phyloP scores from a whole-genome alignment of 169 alveolate species.

The Babesia caballi region DNA sequence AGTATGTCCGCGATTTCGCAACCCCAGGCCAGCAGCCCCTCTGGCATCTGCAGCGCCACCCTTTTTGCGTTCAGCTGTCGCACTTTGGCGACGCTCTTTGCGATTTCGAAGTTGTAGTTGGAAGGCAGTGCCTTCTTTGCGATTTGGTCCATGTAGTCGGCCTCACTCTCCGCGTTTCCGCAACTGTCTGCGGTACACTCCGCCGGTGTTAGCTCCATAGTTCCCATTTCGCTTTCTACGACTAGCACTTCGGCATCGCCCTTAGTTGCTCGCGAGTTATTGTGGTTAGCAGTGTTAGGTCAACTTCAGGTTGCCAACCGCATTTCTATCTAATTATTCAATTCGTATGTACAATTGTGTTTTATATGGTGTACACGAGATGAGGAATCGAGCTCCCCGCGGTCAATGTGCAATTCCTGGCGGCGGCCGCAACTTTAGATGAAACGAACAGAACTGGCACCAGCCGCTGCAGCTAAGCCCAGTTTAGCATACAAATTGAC shows the following conservation, averaged over 20 bases:
- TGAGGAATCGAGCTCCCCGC: too few relatives aligned
- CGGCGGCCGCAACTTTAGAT: too few relatives aligned
- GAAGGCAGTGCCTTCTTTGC: conserved; percentile 84
- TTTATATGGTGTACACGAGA: too few relatives aligned
- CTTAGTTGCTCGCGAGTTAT: too few relatives aligned
- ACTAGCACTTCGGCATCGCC: neutral
- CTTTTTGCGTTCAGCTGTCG: conserved; percentile 71
- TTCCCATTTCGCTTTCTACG: neutral
- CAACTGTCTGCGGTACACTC: neutral
- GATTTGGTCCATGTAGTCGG: conserved; percentile 21
- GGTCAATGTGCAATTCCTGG: too few relatives aligned
- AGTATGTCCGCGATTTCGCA: conserved; percentile 88
- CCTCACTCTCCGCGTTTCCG: neutral
- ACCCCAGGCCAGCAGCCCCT: conserved; percentile 88
- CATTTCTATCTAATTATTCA: too few relatives aligned
- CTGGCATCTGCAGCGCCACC: conserved; percentile 97
- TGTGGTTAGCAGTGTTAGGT: too few relatives aligned
- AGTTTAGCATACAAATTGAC: too few relatives aligned
- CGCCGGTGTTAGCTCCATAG: neutral
- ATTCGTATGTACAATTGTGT: too few relatives aligned
- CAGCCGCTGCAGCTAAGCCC: too few relatives aligned
- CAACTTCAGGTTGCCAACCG: too few relatives aligned
- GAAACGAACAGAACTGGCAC: too few relatives aligned
- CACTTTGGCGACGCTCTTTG: conserved; percentile 88
- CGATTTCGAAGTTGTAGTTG: conserved; percentile 94